A percentile compares a stretch with the other conserved stretches of the same genome.
Evolutionary conservation across 2,329 filamentous ascomycete species (phyloP).

Genomic region (Metarhizium anisopliae): DNA sequence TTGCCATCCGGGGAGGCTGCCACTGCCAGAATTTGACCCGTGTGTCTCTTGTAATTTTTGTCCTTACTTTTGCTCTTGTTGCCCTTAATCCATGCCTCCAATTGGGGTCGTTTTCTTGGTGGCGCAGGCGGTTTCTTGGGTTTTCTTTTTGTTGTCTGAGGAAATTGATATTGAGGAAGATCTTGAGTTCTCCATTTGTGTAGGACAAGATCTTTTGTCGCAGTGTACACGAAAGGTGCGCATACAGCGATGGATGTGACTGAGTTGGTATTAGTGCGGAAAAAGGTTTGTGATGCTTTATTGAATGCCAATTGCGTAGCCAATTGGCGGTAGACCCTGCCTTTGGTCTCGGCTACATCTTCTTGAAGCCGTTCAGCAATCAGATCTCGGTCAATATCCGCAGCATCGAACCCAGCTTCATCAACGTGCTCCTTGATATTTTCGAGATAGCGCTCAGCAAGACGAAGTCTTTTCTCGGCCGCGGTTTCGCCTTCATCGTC

Average conservation of each 20-base stretch:
- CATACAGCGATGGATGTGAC: slow-evolving; percentile 75
- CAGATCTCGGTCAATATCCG: slow-evolving; percentile 83
- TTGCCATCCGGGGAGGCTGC: slow-evolving; percentile 84
- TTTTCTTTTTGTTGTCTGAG: slow-evolving; percentile 49
- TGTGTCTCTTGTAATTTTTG: slow-evolving; percentile 65
- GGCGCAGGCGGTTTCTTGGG: slow-evolving; percentile 48
- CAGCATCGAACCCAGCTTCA: slow-evolving; percentile 80
- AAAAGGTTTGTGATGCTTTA: slow-evolving; percentile 58
- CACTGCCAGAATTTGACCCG: slow-evolving; percentile 69
- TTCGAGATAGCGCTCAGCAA: slow-evolving; percentile 88
- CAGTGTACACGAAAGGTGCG: slow-evolving; percentile 76
- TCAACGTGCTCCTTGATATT: slow-evolving; percentile 80
- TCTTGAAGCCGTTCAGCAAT: slow-evolving; percentile 86
- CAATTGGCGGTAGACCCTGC: slow-evolving; percentile 76
- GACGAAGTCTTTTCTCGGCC: slow-evolving; percentile 73
- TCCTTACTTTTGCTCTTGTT: slow-evolving; percentile 52
- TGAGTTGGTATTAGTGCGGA: slow-evolving; percentile 68
- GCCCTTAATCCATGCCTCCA: slow-evolving; percentile 54
- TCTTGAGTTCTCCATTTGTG: slow-evolving; percentile 84
- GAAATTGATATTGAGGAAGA: slow-evolving; percentile 50
- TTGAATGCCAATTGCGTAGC: slow-evolving; percentile 64
- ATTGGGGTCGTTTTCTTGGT: slow-evolving; percentile 52
- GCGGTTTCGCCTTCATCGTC: slow-evolving; percentile 81
- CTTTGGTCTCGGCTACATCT: slow-evolving; percentile 87
- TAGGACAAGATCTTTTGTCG: slow-evolving; percentile 74